phyloP scores from a whole-genome alignment of 2,329 filamentous ascomycete species.

The Diplodia sapinea region DNA sequence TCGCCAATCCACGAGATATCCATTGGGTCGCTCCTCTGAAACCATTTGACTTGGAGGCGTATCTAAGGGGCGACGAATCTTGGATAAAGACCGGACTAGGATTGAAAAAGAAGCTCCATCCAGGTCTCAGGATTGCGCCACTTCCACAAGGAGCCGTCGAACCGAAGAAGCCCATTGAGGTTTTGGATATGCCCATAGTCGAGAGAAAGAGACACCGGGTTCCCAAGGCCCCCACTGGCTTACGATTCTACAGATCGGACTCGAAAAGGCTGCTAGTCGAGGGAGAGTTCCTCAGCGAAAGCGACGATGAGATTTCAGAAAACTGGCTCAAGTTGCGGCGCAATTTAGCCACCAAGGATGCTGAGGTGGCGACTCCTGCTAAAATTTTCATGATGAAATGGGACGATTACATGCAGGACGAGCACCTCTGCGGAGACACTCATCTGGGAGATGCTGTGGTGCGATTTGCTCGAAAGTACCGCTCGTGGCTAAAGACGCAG shows the following conservation, averaged over 20 bases:
- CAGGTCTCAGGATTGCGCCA: background rate
- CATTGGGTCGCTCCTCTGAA: conserved; percentile 42
- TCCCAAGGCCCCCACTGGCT: conserved; percentile 42
- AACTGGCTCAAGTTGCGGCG: conserved; percentile 46
- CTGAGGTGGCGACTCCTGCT: conserved; percentile 32
- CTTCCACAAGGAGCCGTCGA: conserved; percentile 14
- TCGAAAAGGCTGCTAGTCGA: conserved; percentile 48
- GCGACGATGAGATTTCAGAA: conserved; percentile 43
- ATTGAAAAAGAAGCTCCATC: conserved; percentile 26
- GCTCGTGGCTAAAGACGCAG: conserved; percentile 35
- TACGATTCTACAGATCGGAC: conserved; percentile 49
- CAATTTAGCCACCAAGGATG: conserved; percentile 36
- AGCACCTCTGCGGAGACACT: conserved; percentile 44
- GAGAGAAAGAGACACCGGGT: conserved; percentile 44
- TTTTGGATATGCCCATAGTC: conserved; percentile 33
- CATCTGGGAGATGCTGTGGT: conserved; percentile 48
- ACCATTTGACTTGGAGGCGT: conserved; percentile 46
- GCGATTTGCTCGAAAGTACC: conserved; percentile 45
- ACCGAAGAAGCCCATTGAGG: conserved; percentile 35
- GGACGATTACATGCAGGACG: conserved; percentile 47
- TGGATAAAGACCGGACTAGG: conserved; percentile 38
- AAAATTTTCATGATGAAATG: conserved; percentile 46
- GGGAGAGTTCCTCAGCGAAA: conserved; percentile 51
- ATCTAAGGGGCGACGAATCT: conserved; percentile 44
- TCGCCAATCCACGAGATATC: conserved; percentile 40